Conservation (phyloP, 2,329 filamentous ascomycete genomes). For the Penicillium brasilianum region DNA sequence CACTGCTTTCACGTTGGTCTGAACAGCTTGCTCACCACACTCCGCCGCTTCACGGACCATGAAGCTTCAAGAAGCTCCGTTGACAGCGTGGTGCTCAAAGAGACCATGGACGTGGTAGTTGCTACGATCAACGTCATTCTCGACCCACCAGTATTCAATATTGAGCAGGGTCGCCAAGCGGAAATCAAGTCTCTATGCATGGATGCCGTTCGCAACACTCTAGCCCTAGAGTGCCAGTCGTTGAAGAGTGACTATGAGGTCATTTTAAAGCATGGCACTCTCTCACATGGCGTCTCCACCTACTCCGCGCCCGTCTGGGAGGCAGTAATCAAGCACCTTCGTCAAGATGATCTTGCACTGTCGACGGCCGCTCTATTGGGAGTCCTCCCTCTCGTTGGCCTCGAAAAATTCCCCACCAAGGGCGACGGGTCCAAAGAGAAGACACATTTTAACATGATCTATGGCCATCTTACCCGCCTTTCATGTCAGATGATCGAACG, state of each 20-base stretch:
- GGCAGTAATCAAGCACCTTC: slow-evolving; percentile 70
- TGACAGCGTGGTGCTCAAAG: slow-evolving; percentile 54
- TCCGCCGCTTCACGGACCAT: slow-evolving; percentile 55
- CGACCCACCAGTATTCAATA: slow-evolving; percentile 56
- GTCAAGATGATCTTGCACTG: slow-evolving; percentile 70
- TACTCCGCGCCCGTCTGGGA: slow-evolving; percentile 81
- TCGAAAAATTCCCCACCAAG: slow-evolving; percentile 72
- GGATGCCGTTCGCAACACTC: slow-evolving; percentile 67
- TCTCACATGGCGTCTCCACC: slow-evolving; percentile 70
- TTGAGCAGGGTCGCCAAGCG: slow-evolving; percentile 54
- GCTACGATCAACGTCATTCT: slow-evolving; percentile 63
- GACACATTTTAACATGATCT: slow-evolving; percentile 76
- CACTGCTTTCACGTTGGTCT: slow-evolving; percentile 55
- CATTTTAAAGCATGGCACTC: slow-evolving; percentile 63
- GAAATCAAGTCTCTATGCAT: slow-evolving; percentile 63
- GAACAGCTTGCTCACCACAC: slow-evolving; percentile 51
- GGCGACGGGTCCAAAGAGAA: slow-evolving; percentile 57
- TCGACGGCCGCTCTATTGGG: slow-evolving; percentile 75
- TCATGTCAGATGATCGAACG: slow-evolving; percentile 78
- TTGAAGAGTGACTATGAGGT: slow-evolving; percentile 71
- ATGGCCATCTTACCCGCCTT: slow-evolving; percentile 64
- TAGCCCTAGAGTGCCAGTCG: slow-evolving; percentile 73
- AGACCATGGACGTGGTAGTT: slow-evolving; percentile 54
- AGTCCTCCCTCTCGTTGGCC: slow-evolving; percentile 70
- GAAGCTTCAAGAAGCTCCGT: slow-evolving; percentile 52